Evolutionary conservation across 805 yeast genomes (phyloP).

Genomic region (Spathaspora hagerdaliae): DNA sequence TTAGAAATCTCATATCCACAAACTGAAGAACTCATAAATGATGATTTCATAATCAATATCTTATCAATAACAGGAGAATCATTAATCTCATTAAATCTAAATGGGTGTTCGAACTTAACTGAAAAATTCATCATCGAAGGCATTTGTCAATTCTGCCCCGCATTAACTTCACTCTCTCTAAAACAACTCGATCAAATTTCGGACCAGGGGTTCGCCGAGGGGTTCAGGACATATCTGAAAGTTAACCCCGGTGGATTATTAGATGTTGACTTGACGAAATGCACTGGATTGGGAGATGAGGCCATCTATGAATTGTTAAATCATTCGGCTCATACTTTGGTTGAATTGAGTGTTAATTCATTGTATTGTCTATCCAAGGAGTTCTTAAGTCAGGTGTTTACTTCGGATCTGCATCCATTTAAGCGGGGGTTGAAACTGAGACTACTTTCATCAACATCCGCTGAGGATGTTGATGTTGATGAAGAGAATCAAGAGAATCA

Average conservation of each 20-base stretch:
- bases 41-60: constrained; percentile 60
- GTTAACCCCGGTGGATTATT: constrained; percentile 54
- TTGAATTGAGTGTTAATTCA: constrained; percentile 71
- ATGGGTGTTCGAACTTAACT: constrained; percentile 71
- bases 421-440: constrained; percentile 5
- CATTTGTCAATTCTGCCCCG: constrained; percentile 51
- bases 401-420: constrained; percentile 24
- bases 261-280: constrained; percentile 59
- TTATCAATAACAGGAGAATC: constrained; percentile 60
- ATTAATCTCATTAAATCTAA: constrained; percentile 54
- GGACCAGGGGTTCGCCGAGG: constrained; percentile 56
- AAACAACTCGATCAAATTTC: constrained; percentile 60
- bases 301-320: constrained; percentile 56
- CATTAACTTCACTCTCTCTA: constrained; percentile 56
- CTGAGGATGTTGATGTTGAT: constrained; percentile 6
- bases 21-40: constrained; percentile 60
- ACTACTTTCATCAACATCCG: background rate
- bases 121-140: constrained; percentile 61
- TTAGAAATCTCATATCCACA: constrained; percentile 69
- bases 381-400: constrained; percentile 45
- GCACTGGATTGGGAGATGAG: constrained; percentile 59
- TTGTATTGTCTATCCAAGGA: constrained; percentile 51
- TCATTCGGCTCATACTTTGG: constrained; percentile 64
- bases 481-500: no score
- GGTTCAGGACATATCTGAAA: constrained; percentile 53